Percentiles rank a stretch among this genome's conserved stretches.
These are phyloP conservation scores for Effrenium voratum DNA, from an alignment of 73 alveolate genomes.

Conservation along the genomic window DNA sequence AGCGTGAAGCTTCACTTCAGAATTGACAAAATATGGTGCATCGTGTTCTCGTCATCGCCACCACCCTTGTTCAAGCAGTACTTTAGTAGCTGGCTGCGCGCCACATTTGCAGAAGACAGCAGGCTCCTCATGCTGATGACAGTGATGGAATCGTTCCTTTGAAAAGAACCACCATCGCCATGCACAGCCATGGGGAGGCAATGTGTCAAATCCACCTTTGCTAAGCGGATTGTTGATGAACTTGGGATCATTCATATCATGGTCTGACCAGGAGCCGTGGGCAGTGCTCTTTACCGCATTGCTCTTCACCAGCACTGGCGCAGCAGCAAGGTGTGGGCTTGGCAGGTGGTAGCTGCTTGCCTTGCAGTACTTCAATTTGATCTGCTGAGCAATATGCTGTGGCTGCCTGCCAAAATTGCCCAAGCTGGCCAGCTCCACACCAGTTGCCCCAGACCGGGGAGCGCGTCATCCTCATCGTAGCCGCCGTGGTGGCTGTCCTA, in stretches of 20 bases:
- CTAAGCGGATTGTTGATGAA: neutral
- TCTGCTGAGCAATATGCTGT: neutral
- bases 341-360: neutral
- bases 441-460: neutral
- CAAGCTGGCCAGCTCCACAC: neutral
- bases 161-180: constrained; percentile 31
- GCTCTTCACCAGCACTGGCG: neutral
- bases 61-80: constrained; percentile 9
- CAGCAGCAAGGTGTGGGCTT: neutral
- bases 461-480: too few species aligned
- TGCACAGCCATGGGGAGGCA: neutral
- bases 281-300: neutral
- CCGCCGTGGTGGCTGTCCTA: too few species aligned
- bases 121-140: neutral
- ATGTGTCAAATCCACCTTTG: neutral
- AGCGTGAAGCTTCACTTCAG: neutral
- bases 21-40: neutral
- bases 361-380: neutral
- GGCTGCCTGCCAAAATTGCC: neutral
- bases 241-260: neutral
- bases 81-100: neutral
- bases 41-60: neutral
- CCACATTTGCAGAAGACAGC: neutral
- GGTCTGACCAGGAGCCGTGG: neutral
- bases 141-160: neutral